Evolutionary conservation across 306 rosid species (phyloP).

Genomic region (Cotoneaster glaucophyllus): DNA sequence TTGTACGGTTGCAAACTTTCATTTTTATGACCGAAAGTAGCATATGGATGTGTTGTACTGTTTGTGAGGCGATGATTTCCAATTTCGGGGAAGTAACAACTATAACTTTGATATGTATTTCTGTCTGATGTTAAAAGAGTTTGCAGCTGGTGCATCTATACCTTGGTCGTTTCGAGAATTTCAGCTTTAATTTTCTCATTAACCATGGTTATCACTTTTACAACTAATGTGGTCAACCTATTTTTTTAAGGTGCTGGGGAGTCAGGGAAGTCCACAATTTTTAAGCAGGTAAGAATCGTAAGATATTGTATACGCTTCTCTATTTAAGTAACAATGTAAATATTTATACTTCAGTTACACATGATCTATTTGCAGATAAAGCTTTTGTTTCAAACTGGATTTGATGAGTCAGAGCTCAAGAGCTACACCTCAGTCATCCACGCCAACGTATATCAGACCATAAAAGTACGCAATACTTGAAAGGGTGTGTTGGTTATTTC

Average conservation of each 20-base stretch:
- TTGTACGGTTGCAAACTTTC: background rate
- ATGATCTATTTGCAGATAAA: constrained; percentile 56
- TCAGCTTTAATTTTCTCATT: background rate
- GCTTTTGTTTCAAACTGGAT: constrained; percentile 93
- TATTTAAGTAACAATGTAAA: constrained; percentile 2
- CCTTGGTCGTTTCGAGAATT: background rate
- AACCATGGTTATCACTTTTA: background rate
- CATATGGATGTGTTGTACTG: constrained; percentile 1
- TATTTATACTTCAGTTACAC: constrained; percentile 8
- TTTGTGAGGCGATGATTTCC: background rate
- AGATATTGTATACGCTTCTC: constrained; percentile 18
- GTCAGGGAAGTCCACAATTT: constrained; percentile 92
- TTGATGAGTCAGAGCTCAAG: constrained; percentile 90
- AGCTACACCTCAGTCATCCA: constrained; percentile 90
- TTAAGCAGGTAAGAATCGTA: constrained; percentile 98
- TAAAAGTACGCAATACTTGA: constrained; percentile 99
- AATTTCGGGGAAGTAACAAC: background rate
- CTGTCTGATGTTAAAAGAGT: background rate
- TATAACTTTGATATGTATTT: background rate
- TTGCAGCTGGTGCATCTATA: background rate
- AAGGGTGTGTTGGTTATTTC: constrained; percentile 99
- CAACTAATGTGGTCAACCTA: constrained; percentile 4
- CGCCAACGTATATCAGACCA: constrained; percentile 99
- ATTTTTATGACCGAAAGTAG: background rate
- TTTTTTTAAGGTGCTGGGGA: constrained; percentile 76